A percentile compares a stretch with the other conserved stretches of the same genome.
These are phyloP conservation scores for Arctostaphylos glauca DNA, from an alignment of 148 eudicot species.

Conservation along the genomic window DNA sequence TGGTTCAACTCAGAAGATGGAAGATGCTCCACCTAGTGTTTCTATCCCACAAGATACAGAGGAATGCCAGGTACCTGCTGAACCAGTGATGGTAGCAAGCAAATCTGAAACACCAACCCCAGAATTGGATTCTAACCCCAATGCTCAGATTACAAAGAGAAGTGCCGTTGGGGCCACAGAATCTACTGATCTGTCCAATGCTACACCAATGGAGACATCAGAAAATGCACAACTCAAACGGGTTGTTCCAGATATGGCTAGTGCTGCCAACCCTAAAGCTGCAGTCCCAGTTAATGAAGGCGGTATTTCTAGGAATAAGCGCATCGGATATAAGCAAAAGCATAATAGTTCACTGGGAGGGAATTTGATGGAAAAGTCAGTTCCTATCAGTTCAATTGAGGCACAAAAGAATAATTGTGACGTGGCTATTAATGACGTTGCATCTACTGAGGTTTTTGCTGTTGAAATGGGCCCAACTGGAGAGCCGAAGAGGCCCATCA, in stretches of 20 bases:
- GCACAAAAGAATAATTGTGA: slow-evolving; percentile 14
- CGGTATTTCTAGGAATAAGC: slow-evolving; percentile 44
- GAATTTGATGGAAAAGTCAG: slow-evolving; percentile 32
- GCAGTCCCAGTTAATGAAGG: slow-evolving; percentile 38
- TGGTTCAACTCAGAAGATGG: slow-evolving; percentile 39
- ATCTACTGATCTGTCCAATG: slow-evolving; percentile 26
- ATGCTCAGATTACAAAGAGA: slow-evolving; percentile 25
- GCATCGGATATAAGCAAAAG: slow-evolving; percentile 49
- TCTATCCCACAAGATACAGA: slow-evolving; percentile 36
- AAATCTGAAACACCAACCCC: slow-evolving; percentile 28
- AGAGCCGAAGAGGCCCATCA: slow-evolving; percentile 24
- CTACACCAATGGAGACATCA: slow-evolving; percentile 18
- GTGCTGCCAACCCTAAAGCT: slow-evolving; percentile 30
- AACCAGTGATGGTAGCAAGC: slow-evolving; percentile 23
- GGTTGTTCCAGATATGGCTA: slow-evolving; percentile 25
- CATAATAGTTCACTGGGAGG: slow-evolving; percentile 39
- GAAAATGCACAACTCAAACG: slow-evolving; percentile 23
- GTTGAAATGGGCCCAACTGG: slow-evolving; percentile 22
- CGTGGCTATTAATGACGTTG: slow-evolving; percentile 15
- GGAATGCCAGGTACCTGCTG: slow-evolving; percentile 32
- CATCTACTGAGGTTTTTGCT: slow-evolving; percentile 24
- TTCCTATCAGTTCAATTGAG: slow-evolving; percentile 19
- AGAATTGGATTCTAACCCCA: slow-evolving; percentile 19
- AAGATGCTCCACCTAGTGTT: slow-evolving; percentile 29
- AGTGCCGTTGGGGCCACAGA: slow-evolving; percentile 23